A percentile compares a stretch with the other conserved stretches of the same genome.
phyloP scores from a whole-genome alignment of 129 eudicot genomes.

The Tagetes erecta region DNA sequence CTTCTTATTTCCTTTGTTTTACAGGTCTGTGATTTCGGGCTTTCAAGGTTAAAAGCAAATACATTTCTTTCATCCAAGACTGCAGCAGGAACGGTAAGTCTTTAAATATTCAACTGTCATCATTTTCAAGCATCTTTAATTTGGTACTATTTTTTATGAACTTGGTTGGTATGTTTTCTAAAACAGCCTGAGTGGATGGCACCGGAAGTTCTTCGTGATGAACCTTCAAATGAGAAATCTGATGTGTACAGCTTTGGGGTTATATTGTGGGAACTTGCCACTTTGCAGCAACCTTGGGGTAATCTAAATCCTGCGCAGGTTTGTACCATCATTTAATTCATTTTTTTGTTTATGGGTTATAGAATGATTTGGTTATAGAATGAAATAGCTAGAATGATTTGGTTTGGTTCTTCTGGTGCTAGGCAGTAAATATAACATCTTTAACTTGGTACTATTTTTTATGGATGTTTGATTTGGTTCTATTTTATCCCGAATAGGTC shows the following conservation, averaged over 20 bases:
- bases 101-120: background rate
- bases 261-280: slow-evolving; percentile 90
- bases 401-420: background rate
- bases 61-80: slow-evolving; percentile 96
- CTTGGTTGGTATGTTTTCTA: background rate
- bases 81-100: slow-evolving; percentile 97
- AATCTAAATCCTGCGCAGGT: slow-evolving; percentile 94
- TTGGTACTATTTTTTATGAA: background rate
- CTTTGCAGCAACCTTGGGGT: slow-evolving; percentile 95
- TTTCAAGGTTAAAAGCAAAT: slow-evolving; percentile 91
- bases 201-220: slow-evolving; percentile 96
- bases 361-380: background rate
- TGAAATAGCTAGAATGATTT: background rate
- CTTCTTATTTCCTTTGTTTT: slow-evolving; percentile 3
- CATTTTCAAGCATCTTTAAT: slow-evolving; percentile 9
- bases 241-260: slow-evolving; percentile 98
- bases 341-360: background rate
- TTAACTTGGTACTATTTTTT: too few species aligned
- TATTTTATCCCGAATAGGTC: background rate
- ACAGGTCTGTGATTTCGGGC: slow-evolving; percentile 97
- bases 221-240: slow-evolving; percentile 92
- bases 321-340: background rate
- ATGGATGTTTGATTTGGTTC: background rate
- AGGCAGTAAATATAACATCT: too few species aligned
- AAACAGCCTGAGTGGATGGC: slow-evolving; percentile 99